Percentiles rank a stretch among this genome's conserved stretches.
These are phyloP conservation scores for Henckelia pumila DNA, from an alignment of 257 asterid genomes.

Conservation along the genomic window DNA sequence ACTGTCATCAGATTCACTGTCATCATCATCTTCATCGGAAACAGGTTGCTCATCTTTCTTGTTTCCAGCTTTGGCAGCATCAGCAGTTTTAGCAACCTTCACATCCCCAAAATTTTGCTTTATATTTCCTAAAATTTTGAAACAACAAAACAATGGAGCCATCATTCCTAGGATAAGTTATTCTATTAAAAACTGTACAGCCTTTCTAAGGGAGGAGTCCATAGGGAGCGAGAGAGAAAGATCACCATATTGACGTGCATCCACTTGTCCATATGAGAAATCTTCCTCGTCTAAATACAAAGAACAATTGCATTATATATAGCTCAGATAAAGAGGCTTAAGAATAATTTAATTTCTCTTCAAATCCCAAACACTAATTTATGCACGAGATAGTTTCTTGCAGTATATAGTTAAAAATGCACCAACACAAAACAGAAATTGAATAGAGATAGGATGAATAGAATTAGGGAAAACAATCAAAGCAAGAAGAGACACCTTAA, in stretches of 20 bases:
- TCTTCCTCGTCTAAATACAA: conserved; percentile 25
- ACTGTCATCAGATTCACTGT: conserved; percentile 27
- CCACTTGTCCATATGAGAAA: conserved; percentile 22
- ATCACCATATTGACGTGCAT: conserved; percentile 26
- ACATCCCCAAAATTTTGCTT: conserved; percentile 19
- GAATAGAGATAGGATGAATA: not conserved
- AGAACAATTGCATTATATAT: not conserved
- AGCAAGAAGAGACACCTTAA: not conserved
- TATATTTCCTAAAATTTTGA: conserved; percentile 18
- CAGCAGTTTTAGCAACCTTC: conserved; percentile 25
- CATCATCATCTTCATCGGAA: conserved; percentile 40
- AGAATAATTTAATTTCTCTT: not conserved
- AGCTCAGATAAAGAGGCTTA: not conserved
- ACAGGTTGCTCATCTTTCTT: conserved; percentile 28
- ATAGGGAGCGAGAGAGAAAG: not conserved
- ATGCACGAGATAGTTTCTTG: too few relatives aligned
- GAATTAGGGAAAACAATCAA: not conserved
- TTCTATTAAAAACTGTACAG: not conserved
- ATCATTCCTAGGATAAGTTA: too few relatives aligned
- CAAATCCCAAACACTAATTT: not conserved
- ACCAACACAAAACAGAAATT: not conserved
- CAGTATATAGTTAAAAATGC: not conserved
- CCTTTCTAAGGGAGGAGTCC: not conserved
- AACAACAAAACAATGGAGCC: not conserved
- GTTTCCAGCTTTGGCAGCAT: conserved; percentile 21